Evolutionary conservation across 176 grass and related monocot genomes (phyloP).

Genomic region (Puccinellia tenuiflora): DNA sequence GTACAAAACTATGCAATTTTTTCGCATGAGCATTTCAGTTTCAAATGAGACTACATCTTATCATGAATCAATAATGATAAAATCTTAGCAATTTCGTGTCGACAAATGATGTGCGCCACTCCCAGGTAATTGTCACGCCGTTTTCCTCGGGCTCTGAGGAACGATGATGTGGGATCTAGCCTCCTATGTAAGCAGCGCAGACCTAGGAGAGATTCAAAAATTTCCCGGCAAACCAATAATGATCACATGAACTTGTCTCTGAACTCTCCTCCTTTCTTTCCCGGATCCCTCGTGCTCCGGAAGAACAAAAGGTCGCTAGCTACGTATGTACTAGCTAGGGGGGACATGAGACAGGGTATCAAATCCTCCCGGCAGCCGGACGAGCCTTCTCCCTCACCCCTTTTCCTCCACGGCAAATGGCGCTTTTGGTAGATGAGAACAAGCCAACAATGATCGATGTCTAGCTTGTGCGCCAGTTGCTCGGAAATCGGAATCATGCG

Average conservation of each 20-base stretch:
- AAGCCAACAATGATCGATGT: neutral
- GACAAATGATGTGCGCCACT: neutral
- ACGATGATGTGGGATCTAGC: neutral
- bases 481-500: slow-evolving; percentile 19
- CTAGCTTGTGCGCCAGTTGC: neutral
- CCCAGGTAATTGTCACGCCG: neutral
- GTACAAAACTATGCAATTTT: too few relatives aligned
- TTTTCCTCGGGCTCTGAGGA: neutral
- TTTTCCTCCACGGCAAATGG: slow-evolving; percentile 11
- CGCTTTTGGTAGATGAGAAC: slow-evolving; percentile 35
- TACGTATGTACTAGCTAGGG: neutral
- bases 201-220: slow-evolving; percentile 3
- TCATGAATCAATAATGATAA: neutral
- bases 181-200: neutral
- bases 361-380: neutral
- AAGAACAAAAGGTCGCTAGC: neutral
- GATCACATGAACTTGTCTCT: slow-evolving; percentile 21
- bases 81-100: neutral
- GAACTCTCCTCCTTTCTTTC: slow-evolving; percentile 42
- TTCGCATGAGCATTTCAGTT: neutral
- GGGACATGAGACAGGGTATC: slow-evolving; percentile 26
- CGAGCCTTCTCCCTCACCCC: slow-evolving; percentile 22
- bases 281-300: neutral
- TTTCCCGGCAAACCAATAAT: slow-evolving; percentile 18
- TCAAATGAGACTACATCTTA: neutral